Evolutionary conservation across 495 filamentous ascomycete genomes (phyloP).

Genomic region (Podospora pseudoanserina): DNA sequence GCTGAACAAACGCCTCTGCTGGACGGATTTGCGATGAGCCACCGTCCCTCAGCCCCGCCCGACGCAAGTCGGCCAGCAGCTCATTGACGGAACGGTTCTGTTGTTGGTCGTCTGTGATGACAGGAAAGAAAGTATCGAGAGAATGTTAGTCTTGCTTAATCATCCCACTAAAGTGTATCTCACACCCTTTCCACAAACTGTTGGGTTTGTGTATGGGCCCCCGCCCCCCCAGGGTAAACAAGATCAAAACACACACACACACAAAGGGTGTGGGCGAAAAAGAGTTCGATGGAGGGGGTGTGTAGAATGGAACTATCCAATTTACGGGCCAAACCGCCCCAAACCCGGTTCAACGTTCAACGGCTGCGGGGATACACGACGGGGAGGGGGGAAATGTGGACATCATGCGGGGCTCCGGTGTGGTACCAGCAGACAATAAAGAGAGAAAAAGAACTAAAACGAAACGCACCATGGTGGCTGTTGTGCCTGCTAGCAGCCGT

Average conservation of each 20-base stretch:
- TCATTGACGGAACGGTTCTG: slow-evolving; percentile 46
- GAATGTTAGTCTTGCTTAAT: neutral
- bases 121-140: neutral
- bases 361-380: neutral
- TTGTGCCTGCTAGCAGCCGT: slow-evolving; percentile 18
- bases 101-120: slow-evolving; percentile 2
- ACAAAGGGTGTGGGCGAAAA: neutral
- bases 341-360: neutral
- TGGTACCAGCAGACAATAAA: neutral
- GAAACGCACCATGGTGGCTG: slow-evolving; percentile 11
- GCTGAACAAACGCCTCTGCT: neutral
- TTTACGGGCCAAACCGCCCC: neutral
- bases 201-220: too few species aligned
- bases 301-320: neutral
- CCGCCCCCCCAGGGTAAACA: neutral
- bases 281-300: neutral
- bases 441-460: neutral
- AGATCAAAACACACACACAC: neutral
- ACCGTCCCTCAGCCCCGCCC: slow-evolving; percentile 13
- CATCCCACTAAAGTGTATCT: neutral
- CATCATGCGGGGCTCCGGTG: neutral
- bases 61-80: slow-evolving; percentile 47
- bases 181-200: too few species aligned
- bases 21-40: neutral
- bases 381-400: neutral